Evolutionary conservation across 1,139 yeast species (phyloP).

Genomic region (Taphrina confusa): DNA sequence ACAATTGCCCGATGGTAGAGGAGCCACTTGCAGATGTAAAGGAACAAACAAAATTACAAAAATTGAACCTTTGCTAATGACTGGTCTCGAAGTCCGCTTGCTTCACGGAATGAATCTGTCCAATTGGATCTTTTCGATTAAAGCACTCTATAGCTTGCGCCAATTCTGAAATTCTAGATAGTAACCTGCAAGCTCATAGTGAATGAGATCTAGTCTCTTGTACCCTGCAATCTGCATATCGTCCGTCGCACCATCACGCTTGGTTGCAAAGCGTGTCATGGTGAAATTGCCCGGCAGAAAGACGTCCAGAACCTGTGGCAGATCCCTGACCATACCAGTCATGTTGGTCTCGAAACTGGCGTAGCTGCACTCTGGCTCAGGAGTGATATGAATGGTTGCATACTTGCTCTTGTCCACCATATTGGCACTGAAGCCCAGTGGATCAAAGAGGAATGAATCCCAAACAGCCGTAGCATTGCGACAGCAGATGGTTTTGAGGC

Average conservation of each 20-base stretch:
- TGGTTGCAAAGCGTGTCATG: constrained; percentile 61
- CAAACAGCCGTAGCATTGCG: constrained; percentile 47
- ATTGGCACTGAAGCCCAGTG: constrained; percentile 94
- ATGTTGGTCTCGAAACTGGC: constrained; percentile 94
- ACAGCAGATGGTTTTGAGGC: constrained; percentile 56
- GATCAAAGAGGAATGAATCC: constrained; percentile 91
- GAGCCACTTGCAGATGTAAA: too few species aligned
- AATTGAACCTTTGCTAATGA: too few species aligned
- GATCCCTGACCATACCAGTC: constrained; percentile 50
- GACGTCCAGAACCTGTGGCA: constrained; percentile 54
- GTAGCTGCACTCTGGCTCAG: constrained; percentile 91
- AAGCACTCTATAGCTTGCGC: constrained; percentile 40
- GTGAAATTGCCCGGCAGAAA: constrained; percentile 80
- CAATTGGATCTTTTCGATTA: too few species aligned
- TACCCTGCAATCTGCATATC: constrained; percentile 51
- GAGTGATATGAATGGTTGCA: constrained; percentile 91
- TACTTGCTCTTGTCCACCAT: constrained; percentile 59
- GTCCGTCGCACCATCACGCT: constrained; percentile 40
- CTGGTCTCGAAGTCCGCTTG: too few species aligned
- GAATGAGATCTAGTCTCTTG: constrained; percentile 63
- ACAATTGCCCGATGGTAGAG: too few species aligned
- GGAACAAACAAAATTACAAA: too few species aligned
- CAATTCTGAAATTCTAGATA: constrained; percentile 50
- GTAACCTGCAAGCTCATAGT: constrained; percentile 67
- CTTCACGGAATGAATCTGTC: too few species aligned